Base-by-base conservation (phyloP, 495 filamentous ascomycete species). In the Podospora fimiseda region DNA sequence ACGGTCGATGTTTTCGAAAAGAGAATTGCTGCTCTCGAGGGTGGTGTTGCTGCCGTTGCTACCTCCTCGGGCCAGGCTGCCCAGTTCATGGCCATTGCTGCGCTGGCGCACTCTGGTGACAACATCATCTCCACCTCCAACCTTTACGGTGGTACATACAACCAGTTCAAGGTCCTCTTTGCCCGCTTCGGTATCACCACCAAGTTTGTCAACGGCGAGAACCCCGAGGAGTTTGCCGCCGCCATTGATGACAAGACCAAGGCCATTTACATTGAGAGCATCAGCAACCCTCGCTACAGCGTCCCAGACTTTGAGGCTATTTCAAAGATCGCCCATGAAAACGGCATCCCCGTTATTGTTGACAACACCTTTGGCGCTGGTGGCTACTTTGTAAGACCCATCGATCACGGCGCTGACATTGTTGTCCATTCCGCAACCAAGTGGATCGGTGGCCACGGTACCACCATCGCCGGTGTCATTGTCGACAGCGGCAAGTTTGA, bases 351-450 rank as follows among this genome's bases (percentile, higher is more conserved):
- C 0, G 70, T 98, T 2, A 80, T 98, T 57, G 93, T 93, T 22
- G 93, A 98, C 71, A 98, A 98, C 72, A 97, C 93, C 9, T 98
- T 98, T 60, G 93, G 93, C 18, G 94, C 94, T 14, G 94, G 94
- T 50, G 94, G 93, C 24, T 97, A 88, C 78, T 91, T 90, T 61
- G 75, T 83, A 51, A 84, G 87, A 1, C 94, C 94, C 18, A 93
- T 98, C 61, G 86, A 94, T 5, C 86, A 95, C 67, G 94, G 94
- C 52, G 88, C 86, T 47, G 93, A 98, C 61, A 96, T 98, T 51
- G 81, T 98, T 42, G 89, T 97, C 9, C 90, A 96, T 74, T 90
- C 86, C 27, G 92, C 93, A 9, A 98, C 93, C 16, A 98, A 98
- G 70, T 98, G 93, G 93, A 97, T 98, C 47, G 93, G 93, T 37